Evolutionary conservation across 2,329 filamentous ascomycete species (phyloP).

Genomic region (Arthrobotrys musiformis): DNA sequence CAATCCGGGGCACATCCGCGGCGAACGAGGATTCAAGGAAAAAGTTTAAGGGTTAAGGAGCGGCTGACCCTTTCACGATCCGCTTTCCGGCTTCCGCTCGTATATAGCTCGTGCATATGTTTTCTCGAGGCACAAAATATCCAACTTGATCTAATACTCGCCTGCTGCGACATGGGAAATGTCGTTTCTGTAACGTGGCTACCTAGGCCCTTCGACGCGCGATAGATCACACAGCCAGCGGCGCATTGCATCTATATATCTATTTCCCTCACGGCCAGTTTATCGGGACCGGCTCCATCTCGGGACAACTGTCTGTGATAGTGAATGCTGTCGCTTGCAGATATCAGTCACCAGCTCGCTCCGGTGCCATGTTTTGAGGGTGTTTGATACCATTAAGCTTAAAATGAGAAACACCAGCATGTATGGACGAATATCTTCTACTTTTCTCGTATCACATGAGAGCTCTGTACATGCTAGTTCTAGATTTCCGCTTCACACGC

Average conservation of each 20-base stretch:
- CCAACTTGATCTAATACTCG: conserved; percentile 18
- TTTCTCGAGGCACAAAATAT: conserved; percentile 7
- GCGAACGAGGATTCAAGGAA: conserved; percentile 40
- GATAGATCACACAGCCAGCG: conserved; percentile 29
- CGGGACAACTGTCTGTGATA: conserved; percentile 50
- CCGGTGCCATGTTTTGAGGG: conserved; percentile 48
- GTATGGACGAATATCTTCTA: conserved; percentile 8
- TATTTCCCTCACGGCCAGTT: conserved; percentile 14
- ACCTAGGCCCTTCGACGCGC: conserved; percentile 33
- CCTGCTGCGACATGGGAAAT: conserved; percentile 10
- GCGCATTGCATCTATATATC: conserved; percentile 34
- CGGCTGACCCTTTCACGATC: conserved; percentile 32
- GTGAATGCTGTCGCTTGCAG: conserved; percentile 42
- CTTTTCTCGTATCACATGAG: conserved; percentile 45
- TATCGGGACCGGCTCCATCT: conserved; percentile 48
- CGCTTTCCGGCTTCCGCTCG: conserved; percentile 39
- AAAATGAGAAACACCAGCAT: conserved; percentile 5
- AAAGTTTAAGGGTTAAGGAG: conserved; percentile 11
- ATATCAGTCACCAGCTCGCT: conserved; percentile 41
- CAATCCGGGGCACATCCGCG: conserved; percentile 53
- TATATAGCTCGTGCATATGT: conserved; percentile 35
- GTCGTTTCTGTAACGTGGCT: conserved; percentile 35
- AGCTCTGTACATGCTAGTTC: conserved; percentile 41
- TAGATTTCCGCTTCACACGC: conserved; percentile 46
- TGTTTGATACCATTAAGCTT: conserved; percentile 52